Percentiles rank a stretch among this genome's conserved stretches.
These are phyloP conservation scores for Rutstroemia sp. DNA, from an alignment of 2,329 filamentous ascomycete genomes.

Conservation along the genomic window DNA sequence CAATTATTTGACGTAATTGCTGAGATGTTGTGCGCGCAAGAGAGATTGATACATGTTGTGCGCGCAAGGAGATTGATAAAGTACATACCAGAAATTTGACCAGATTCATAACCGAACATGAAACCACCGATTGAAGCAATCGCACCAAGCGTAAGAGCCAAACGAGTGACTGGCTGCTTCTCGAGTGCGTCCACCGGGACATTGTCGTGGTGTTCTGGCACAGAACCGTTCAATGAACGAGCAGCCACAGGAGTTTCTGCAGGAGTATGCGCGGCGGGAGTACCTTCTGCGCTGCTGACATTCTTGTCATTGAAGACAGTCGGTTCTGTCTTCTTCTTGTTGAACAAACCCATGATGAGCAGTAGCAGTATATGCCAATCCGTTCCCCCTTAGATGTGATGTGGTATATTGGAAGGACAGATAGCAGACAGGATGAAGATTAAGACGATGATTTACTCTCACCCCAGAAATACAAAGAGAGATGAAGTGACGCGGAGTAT, in stretches of 20 bases:
- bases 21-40: neutral
- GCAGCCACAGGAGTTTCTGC: slow-evolving; percentile 5
- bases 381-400: neutral
- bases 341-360: slow-evolving; percentile 12
- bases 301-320: slow-evolving; percentile 10
- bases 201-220: slow-evolving; percentile 2
- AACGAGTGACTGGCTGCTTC: slow-evolving; percentile 26
- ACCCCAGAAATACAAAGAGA: neutral
- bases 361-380: neutral
- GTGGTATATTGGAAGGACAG: neutral
- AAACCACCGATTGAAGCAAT: slow-evolving; percentile 49
- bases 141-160: slow-evolving; percentile 41
- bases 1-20: neutral
- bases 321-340: slow-evolving; percentile 7
- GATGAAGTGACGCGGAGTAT: neutral
- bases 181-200: slow-evolving; percentile 1
- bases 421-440: neutral
- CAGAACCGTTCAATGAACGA: slow-evolving; percentile 1
- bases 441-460: neutral
- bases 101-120: slow-evolving; percentile 42
- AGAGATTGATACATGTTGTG: neutral
- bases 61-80: too few relatives aligned
- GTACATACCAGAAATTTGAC: slow-evolving; percentile 40
- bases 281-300: slow-evolving; percentile 5
- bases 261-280: slow-evolving; percentile 13